Evolutionary conservation across 164 flowering plant species (phyloP).

Genomic region (Macadamia tetraphylla): DNA sequence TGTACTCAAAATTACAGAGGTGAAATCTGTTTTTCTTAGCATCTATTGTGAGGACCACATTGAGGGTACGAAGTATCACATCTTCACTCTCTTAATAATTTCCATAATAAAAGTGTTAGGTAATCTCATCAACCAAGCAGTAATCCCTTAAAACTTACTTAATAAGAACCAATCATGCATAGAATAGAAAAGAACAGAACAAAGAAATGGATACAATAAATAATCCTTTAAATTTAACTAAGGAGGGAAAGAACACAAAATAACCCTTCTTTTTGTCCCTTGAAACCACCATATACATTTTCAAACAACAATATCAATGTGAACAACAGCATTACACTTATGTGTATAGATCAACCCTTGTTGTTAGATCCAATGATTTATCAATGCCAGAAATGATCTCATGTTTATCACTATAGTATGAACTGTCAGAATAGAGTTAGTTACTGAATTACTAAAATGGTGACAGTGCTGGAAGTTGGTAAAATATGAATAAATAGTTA

Average conservation of each 20-base stretch:
- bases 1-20: not conserved
- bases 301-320: not conserved
- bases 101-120: not conserved
- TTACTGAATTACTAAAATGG: not conserved
- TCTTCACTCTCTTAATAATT: not conserved
- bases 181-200: not conserved
- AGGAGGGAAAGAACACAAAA: not conserved
- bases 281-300: no score
- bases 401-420: no score
- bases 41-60: slow-evolving; percentile 23
- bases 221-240: not conserved
- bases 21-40: slow-evolving; percentile 13
- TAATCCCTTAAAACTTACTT: not conserved
- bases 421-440: not conserved
- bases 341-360: not conserved
- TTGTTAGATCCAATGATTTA: no score
- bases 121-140: not conserved
- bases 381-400: no score
- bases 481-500: no score
- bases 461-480: no score
- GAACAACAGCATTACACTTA: not conserved
- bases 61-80: slow-evolving; percentile 9
- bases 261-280: not conserved
- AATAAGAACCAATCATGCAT: not conserved
- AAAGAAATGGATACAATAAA: not conserved